phyloP scores from a whole-genome alignment of 108 stramenopile species.

The Skeletonema costatum region DNA sequence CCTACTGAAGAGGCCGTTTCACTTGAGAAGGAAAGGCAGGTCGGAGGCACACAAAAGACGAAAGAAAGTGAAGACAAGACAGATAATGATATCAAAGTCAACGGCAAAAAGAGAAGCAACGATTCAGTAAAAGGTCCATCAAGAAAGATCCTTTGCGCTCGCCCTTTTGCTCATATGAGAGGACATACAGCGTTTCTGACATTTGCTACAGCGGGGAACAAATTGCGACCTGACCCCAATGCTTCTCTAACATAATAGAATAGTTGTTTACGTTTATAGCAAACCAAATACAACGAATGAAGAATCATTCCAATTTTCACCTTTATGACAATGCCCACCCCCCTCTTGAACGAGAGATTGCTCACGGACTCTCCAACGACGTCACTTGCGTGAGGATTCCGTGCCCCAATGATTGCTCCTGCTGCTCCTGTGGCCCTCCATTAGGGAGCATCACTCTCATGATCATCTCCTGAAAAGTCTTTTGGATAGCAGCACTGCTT shows the following conservation, averaged over 20 bases:
- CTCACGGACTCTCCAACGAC: constrained; percentile 5
- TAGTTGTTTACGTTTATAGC: background rate
- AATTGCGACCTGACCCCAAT: constrained; percentile 48
- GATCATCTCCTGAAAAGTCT: constrained; percentile 36
- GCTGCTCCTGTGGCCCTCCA: background rate
- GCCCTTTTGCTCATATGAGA: constrained; percentile 86
- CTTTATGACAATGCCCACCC: background rate
- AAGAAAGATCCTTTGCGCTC: constrained; percentile 65
- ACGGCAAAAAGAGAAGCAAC: constrained; percentile 18
- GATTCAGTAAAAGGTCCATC: background rate
- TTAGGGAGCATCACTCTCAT: constrained; percentile 23
- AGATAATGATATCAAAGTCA: background rate
- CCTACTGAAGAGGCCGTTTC: constrained; percentile 25
- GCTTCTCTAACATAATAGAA: constrained; percentile 1
- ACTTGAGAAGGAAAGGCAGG: constrained; percentile 28
- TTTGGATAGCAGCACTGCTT: constrained; percentile 29
- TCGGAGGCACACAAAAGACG: constrained; percentile 15
- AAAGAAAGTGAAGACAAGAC: constrained; percentile 12
- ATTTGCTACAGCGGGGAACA: constrained; percentile 86
- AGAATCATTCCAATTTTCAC: background rate
- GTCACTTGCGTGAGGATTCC: constrained; percentile 15
- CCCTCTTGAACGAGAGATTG: background rate
- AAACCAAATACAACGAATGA: background rate
- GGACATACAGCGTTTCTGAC: constrained; percentile 98
- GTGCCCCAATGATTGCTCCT: background rate